Evolutionary conservation across 768 basidiomycete species (phyloP), one percentile per base, ranked within the genome.

Genomic region (Pisolithus tinctorius): DNA sequence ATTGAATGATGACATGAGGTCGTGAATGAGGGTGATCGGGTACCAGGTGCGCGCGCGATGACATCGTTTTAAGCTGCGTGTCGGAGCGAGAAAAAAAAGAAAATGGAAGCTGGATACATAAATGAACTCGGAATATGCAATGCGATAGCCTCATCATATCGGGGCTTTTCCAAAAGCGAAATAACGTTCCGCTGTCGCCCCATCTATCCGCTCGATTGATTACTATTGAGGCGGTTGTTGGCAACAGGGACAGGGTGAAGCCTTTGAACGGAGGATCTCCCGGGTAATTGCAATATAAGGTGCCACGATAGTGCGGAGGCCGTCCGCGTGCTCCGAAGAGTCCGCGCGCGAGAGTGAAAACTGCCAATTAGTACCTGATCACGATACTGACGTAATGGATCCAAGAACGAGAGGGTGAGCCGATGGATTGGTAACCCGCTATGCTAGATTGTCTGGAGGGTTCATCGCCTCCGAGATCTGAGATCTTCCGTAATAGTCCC

Each of bases 401-500:
- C 20, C 61, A 65, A 62, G 64, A 64, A 62, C 56, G 56, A 43
- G 43, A 4, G 9, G 26, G 9, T 26, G 14, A 9, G n/a, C 34
- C n/a, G 31, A 17, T 34, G n/a, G 16, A 25, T 17, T 16, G 34
- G 34, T 31, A 47, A 34, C 20, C 45, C 31, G 45, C 45, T 31
- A 31, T 34, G 31, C 30, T 36, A 47, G 45, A 47, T 47, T 47
- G 45, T 47, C 41, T 51, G 49, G 42, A 52, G 40, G 11, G 43
- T 13, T 29, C 45, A 47, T 47, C 45, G 45, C 45, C 45, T 47
- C 45, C 45, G 45, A 47, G 45, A 47, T 47, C 45, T 60, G 64
- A 31, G 50, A n/a, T 51, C 50, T 69, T 58, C 47, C 51, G 63
- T 67, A 62, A 67, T 67, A 54, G 53, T 49, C 53, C 65, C 66